Evolutionary conservation across 768 basidiomycete genomes (phyloP), one percentile per base, ranked within the genome.

Genomic region (Lentinula guzmanii): DNA sequence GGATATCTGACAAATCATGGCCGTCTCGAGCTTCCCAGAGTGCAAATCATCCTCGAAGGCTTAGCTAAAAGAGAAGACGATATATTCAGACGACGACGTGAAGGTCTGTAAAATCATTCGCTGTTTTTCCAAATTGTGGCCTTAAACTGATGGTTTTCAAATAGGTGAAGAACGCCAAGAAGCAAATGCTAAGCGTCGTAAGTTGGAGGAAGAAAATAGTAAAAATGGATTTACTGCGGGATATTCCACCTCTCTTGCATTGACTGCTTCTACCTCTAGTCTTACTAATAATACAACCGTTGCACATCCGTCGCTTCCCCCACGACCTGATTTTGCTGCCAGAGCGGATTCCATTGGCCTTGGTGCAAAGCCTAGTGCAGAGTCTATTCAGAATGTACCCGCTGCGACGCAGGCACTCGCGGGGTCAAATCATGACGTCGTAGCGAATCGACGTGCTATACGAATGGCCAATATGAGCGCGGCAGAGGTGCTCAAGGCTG

Each of bases 401-500:
- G 76, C 80, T 55, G 90, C 89, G 60, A 79, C 82, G 11, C 86
- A 87, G 66, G 90, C 90, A 45, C 77, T 95, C 57, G 88, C 85
- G 45, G 91, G 91, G 21, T 90, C 89, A n/a, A 96, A 95, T 72
- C 84, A 84, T 60, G 92, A 95, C 72, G 86, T 96, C 62, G 93
- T 95, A 33, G 88, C 89, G 53, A 96, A 96, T 72, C 86, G 93
- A 45, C 84, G 86, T 64, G 92, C 91, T 28, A 93, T 97, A 65
- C 86, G 95, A 63, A 87, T 96, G 84, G 96, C 96, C 33, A 98
- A 98, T 70, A 85, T 98, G 86, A 93, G 86, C 77, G 96, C 96
- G 50, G 95, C 95, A 60, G 93, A 98, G 71, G 84, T 89, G 72
- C 80, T 98, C 68, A 95, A 93, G 75, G 94, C 93, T 56, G 93